Percentiles rank a stretch among this genome's conserved stretches.
phyloP scores from a whole-genome alignment of 2,329 filamentous ascomycete species.

The Endoconidiophora polonica region DNA sequence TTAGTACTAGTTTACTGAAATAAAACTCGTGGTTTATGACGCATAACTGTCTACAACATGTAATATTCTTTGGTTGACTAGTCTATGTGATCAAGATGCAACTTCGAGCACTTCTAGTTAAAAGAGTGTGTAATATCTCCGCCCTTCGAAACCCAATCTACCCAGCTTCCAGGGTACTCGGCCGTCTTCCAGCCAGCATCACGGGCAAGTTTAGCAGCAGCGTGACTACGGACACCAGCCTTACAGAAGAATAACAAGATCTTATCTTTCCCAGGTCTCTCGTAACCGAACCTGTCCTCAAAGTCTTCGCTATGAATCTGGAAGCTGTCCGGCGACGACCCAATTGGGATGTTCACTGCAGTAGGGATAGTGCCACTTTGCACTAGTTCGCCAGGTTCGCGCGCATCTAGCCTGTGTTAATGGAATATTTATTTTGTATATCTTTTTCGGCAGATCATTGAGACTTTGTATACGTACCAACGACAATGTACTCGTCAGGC shows the following conservation, averaged over 20 bases:
- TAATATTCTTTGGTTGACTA: neutral
- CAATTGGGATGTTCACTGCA: conserved; percentile 68
- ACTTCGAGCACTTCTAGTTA: neutral
- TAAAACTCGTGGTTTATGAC: neutral
- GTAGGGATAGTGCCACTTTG: conserved; percentile 58
- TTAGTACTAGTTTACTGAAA: neutral
- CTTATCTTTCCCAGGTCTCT: conserved; percentile 40
- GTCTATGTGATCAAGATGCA: neutral
- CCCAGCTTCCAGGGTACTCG: conserved; percentile 60
- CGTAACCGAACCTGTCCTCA: conserved; percentile 62
- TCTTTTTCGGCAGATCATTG: too few relatives aligned
- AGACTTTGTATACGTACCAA: conserved; percentile 3
- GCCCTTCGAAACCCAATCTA: conserved; percentile 65
- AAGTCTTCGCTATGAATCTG: conserved; percentile 66
- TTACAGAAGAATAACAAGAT: conserved; percentile 83
- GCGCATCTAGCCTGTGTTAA: conserved; percentile 37
- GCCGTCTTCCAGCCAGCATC: conserved; percentile 62
- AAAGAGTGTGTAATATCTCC: conserved; percentile 27
- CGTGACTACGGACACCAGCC: conserved; percentile 65
- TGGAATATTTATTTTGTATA: neutral
- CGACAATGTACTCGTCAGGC: conserved; percentile 9
- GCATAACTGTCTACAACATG: neutral
- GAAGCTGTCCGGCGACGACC: conserved; percentile 60
- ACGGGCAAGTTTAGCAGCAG: conserved; percentile 60
- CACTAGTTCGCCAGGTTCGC: conserved; percentile 52